Base-by-base conservation (phyloP, 805 yeast genomes). In the Pichia nakasei region DNA sequence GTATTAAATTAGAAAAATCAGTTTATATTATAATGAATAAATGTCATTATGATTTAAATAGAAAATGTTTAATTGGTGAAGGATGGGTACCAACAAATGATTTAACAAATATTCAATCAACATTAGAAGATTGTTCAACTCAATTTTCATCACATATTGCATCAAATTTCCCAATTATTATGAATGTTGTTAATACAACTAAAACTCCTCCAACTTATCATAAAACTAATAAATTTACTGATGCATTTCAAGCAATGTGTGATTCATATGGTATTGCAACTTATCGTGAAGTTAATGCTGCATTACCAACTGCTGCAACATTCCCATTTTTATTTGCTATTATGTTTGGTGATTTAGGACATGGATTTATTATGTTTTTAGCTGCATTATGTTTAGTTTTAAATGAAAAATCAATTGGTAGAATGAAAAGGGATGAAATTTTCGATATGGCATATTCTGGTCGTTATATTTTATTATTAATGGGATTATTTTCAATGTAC, bases 331-430 rank as follows among this genome's bases (percentile, higher is more conserved):
- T 93, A 95, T 93, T 93, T 68, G 97, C 98, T 24, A 83, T 93
- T 56, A 93, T 93, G 98, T 93, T 93, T 70, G 98, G 98, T 70
- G 98, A 93, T 69, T 61, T 89, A 47, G 98, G 98, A 15, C 98
- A 93, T 68, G 98, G 98, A 6, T 75, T 88, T 47, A 76, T 93
- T 39, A 69, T 93, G 63, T 74, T 82, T 43, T 63, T 83, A 45
- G 85, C 87, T 17, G 95, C 94, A 1, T 65, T 78, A 42, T 64
- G 67, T 26, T 68, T 93, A 50, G 88, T 93, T 11, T 51, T 79
- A 40, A 81, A 83, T 59, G 98, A 93, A 64, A 73, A 71, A 49
- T 71, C 74, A 50, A 75, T 93, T 42, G 81, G 74, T 21, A 70
- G 70, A 39, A 73, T 80, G 71, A 76, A 82, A 56, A 75, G 89